A percentile compares a stretch with the other conserved stretches of the same genome.
phyloP scores from a whole-genome alignment of 352 stramenopile genomes.

The Globisporangium yorkense region DNA sequence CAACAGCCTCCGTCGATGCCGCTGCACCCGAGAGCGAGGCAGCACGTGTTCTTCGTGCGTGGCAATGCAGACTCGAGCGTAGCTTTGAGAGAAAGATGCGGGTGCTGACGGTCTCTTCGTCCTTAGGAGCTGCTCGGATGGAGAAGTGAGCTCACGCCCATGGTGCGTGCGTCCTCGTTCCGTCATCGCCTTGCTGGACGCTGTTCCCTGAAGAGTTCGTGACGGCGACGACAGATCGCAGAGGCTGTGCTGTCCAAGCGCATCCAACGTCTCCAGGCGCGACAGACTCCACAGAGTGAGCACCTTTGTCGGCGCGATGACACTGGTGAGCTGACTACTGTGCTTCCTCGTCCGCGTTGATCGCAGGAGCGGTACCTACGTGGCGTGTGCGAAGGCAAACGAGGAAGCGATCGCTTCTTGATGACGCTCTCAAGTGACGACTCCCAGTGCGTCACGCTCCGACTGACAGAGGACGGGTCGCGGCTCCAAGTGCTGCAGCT shows the following conservation, averaged over 20 bases:
- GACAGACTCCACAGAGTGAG: neutral
- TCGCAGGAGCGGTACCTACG: conserved; percentile 11
- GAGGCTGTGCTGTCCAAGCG: conserved; percentile 18
- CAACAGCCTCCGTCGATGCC: conserved; percentile 11
- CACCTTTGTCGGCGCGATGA: neutral
- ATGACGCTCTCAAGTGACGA: neutral
- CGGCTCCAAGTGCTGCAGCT: conserved; percentile 1
- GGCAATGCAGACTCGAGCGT: neutral
- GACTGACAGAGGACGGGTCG: conserved; percentile 1
- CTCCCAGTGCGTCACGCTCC: conserved; percentile 1
- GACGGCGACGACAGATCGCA: conserved; percentile 1
- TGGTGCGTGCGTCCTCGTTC: neutral
- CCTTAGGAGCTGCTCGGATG: conserved; percentile 21
- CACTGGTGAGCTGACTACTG: neutral
- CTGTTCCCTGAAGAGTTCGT: neutral
- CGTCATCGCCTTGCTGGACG: too few relatives aligned
- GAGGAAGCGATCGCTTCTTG: conserved; percentile 4
- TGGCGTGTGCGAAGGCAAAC: conserved; percentile 26
- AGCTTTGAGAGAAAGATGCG: neutral
- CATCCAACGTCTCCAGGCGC: conserved; percentile 24
- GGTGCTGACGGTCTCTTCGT: neutral
- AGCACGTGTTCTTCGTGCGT: conserved; percentile 32
- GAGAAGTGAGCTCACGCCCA: conserved; percentile 14
- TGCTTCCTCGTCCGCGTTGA: neutral
- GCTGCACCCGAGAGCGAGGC: conserved; percentile 23